Evolutionary conservation across 805 yeast genomes (phyloP).

Genomic region (Candida hungchunana): DNA sequence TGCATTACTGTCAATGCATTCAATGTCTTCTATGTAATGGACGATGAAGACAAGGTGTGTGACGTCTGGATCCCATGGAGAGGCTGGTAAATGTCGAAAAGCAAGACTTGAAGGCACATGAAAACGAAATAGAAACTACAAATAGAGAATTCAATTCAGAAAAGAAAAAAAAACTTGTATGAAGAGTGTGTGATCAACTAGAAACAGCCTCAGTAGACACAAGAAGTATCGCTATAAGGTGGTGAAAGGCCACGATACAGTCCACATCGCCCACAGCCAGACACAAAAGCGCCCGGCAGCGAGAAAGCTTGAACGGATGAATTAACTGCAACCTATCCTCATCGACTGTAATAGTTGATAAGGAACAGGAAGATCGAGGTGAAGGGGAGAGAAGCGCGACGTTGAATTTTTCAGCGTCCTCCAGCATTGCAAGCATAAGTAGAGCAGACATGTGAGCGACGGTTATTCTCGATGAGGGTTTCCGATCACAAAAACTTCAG

Average conservation of each 20-base stretch:
- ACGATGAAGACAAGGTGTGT: slow-evolving; percentile 42
- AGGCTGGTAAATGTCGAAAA: slow-evolving; percentile 36
- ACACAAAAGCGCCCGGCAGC: slow-evolving; percentile 14
- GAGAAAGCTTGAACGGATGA: slow-evolving; percentile 36
- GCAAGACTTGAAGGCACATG: neutral
- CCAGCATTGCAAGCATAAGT: no score
- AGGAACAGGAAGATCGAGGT: slow-evolving; percentile 21
- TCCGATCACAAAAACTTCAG: neutral
- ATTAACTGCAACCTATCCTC: slow-evolving; percentile 38
- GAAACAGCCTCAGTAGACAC: slow-evolving; percentile 32
- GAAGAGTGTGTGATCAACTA: slow-evolving; percentile 8
- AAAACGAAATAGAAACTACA: neutral
- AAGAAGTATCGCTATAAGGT: slow-evolving; percentile 41
- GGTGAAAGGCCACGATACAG: slow-evolving; percentile 49
- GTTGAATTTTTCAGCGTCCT: neutral
- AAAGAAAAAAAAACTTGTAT: neutral
- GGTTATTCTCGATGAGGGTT: no score
- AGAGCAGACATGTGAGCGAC: no score
- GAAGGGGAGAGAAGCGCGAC: neutral
- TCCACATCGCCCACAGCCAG: slow-evolving; percentile 45
- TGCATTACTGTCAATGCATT: slow-evolving; percentile 67
- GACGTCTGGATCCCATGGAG: slow-evolving; percentile 67
- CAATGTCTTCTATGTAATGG: slow-evolving; percentile 48
- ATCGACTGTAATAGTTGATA: slow-evolving; percentile 58
- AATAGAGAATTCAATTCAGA: neutral